Evolutionary conservation across 306 rosid genomes (phyloP).

Genomic region (Delonix regia): DNA sequence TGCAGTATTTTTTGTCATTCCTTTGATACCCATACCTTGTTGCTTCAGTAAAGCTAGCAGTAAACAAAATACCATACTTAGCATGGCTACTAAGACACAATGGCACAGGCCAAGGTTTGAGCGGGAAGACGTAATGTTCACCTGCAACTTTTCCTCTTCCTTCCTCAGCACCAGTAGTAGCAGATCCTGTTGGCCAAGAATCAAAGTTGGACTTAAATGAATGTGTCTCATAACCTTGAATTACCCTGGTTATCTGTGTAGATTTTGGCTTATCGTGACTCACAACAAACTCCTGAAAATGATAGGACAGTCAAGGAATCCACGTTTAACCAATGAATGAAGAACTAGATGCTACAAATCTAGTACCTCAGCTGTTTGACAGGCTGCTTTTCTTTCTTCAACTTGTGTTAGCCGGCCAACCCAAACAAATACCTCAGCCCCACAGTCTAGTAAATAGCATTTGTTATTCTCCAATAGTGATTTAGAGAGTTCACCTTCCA

Average conservation of each 20-base stretch:
- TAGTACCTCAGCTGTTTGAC: slow-evolving; percentile 85
- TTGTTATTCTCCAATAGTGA: slow-evolving; percentile 86
- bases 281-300: slow-evolving; percentile 73
- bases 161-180: slow-evolving; percentile 69
- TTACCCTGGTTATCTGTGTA: slow-evolving; percentile 75
- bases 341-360: slow-evolving; percentile 26
- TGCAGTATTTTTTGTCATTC: slow-evolving; percentile 65
- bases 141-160: slow-evolving; percentile 99
- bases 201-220: slow-evolving; percentile 91
- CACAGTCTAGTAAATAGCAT: slow-evolving; percentile 88
- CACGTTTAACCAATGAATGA: slow-evolving; percentile 28
- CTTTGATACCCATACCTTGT: slow-evolving; percentile 92
- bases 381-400: slow-evolving; percentile 91
- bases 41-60: slow-evolving; percentile 88
- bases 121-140: slow-evolving; percentile 38
- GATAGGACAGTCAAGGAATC: slow-evolving; percentile 36
- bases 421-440: slow-evolving; percentile 90
- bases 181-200: slow-evolving; percentile 89
- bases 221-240: slow-evolving; percentile 93
- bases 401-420: slow-evolving; percentile 93
- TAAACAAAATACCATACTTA: slow-evolving; percentile 39
- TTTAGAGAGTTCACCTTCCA: slow-evolving; percentile 82
- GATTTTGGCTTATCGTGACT: slow-evolving; percentile 85
- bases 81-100: slow-evolving; percentile 37
- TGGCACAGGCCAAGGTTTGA: slow-evolving; percentile 26